phyloP scores from a whole-genome alignment of 2,329 filamentous ascomycete species.

The Alternaria viburni region DNA sequence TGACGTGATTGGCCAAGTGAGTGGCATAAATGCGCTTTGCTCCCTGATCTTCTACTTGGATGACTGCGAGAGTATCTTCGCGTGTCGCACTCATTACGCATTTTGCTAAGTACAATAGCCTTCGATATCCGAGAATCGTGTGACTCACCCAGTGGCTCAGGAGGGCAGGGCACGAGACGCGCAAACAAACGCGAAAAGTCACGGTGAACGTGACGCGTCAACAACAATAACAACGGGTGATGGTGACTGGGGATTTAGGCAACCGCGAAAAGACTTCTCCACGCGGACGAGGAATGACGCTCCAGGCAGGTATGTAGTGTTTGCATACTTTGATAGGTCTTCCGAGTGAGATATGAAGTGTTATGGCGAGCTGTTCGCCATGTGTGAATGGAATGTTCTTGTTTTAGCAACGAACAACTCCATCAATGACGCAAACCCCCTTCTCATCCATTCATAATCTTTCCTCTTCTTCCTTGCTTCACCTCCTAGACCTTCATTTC shows the following conservation, averaged over 20 bases:
- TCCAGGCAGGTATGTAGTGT: neutral
- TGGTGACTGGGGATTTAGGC: neutral
- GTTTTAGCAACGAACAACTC: neutral
- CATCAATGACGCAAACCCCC: neutral
- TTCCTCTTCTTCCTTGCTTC: neutral
- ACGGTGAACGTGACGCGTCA: neutral
- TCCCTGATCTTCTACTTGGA: no score
- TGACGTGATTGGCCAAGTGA: fast-evolving
- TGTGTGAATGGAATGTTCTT: neutral
- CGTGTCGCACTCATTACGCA: fast-evolving
- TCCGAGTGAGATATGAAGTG: neutral
- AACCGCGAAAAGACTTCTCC: neutral
- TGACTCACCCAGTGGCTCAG: neutral
- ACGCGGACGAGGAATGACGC: neutral
- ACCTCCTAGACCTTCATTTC: neutral
- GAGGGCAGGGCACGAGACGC: neutral
- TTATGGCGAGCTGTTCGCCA: neutral
- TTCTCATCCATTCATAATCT: fast-evolving
- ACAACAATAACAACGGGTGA: neutral
- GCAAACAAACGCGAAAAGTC: neutral
- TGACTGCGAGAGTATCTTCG: fast-evolving
- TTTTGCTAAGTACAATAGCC: neutral
- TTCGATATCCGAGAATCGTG: neutral
- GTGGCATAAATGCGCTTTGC: neutral
- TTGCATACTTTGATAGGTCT: neutral